These are phyloP conservation scores for Podaxis rugospora DNA, from an alignment of 768 basidiomycete genomes.

Conservation along the genomic window DNA sequence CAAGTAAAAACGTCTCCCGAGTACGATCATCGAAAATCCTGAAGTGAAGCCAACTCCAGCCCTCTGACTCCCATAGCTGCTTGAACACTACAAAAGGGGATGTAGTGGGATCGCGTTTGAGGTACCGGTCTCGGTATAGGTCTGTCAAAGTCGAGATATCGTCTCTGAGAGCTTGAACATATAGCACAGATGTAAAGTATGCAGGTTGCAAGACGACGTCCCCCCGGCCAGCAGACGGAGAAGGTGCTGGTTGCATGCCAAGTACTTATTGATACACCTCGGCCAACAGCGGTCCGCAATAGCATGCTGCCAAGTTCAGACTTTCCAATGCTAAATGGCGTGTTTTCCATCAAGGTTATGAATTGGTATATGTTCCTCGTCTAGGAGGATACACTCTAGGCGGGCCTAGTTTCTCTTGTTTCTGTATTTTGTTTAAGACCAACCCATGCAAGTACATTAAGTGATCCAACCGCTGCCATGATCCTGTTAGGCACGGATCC, in stretches of 20 bases:
- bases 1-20: slow-evolving; percentile 57
- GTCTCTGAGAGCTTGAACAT: slow-evolving; percentile 56
- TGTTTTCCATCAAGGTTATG: neutral
- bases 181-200: slow-evolving; percentile 77
- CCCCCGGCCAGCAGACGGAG: slow-evolving; percentile 44
- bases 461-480: no score
- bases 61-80: slow-evolving; percentile 55
- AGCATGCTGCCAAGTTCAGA: neutral
- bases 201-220: slow-evolving; percentile 63
- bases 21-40: slow-evolving; percentile 65
- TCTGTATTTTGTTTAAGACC: no score
- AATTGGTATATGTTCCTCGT: neutral
- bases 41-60: slow-evolving; percentile 78
- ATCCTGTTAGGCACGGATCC: no score
- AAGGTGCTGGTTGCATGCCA: slow-evolving; percentile 45
- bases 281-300: neutral
- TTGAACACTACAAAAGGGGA: slow-evolving; percentile 71
- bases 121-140: slow-evolving; percentile 49
- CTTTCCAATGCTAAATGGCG: neutral
- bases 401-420: no score
- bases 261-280: neutral
- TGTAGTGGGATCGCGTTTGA: slow-evolving; percentile 22
- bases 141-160: slow-evolving; percentile 56
- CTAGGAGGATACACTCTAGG: neutral
- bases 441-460: no score